phyloP scores from a whole-genome alignment of 805 yeast genomes.

The Millerago galiae region DNA sequence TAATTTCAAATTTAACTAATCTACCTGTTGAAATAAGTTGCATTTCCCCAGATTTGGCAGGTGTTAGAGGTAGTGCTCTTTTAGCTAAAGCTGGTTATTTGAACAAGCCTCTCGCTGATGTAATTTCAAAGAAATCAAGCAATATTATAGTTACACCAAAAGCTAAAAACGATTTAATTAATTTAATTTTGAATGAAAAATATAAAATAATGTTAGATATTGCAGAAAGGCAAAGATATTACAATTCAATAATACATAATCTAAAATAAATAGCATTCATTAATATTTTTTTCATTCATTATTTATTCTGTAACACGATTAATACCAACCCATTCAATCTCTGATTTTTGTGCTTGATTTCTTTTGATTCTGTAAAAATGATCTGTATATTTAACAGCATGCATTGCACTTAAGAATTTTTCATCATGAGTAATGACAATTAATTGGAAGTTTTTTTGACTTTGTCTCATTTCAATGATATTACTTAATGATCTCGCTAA shows the following conservation, averaged over 20 bases:
- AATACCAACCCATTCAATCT: conserved; percentile 55
- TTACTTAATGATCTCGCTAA: conserved; percentile 73
- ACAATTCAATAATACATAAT: conserved; percentile 21
- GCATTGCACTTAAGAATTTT: conserved; percentile 76
- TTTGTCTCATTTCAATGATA: conserved; percentile 67
- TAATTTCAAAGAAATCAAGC: conserved; percentile 10
- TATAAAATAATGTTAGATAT: conserved; percentile 27
- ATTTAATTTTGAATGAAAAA: conserved; percentile 19
- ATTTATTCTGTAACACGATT: conserved; percentile 27
- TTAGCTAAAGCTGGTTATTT: conserved; percentile 15
- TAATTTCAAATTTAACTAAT: conserved; percentile 25
- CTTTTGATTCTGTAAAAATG: conserved; percentile 79
- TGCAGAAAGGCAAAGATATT: conserved; percentile 29
- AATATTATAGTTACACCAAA: neutral
- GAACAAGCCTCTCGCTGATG: conserved; percentile 7
- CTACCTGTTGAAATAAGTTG: conserved; percentile 17
- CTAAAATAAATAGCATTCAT: neutral
- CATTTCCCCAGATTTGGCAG: conserved; percentile 19
- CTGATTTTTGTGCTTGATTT: conserved; percentile 75
- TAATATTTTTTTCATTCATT: neutral
- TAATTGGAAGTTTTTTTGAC: conserved; percentile 85
- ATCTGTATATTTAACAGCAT: conserved; percentile 79
- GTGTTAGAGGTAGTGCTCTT: conserved; percentile 25
- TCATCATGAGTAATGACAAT: conserved; percentile 97
- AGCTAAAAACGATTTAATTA: conserved; percentile 5